A percentile compares a stretch with the other conserved stretches of the same genome.
Evolutionary conservation across 805 yeast genomes (phyloP).

Genomic region (Hanseniaspora vineae): DNA sequence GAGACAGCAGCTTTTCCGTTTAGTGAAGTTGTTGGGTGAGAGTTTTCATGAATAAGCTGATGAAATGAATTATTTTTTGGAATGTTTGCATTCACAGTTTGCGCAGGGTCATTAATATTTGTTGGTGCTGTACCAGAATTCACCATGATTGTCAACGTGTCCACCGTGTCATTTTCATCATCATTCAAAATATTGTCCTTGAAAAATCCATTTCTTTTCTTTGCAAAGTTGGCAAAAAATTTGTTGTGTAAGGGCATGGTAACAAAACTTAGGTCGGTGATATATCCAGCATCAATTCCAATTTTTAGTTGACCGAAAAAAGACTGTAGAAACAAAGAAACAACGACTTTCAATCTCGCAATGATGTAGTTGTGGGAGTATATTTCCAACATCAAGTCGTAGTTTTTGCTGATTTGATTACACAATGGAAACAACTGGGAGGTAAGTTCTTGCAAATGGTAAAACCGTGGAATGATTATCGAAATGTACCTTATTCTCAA

Average conservation of each 20-base stretch:
- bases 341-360: constrained; percentile 40
- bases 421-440: constrained; percentile 27
- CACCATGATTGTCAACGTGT: no score
- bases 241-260: not conserved
- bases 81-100: no score
- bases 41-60: no score
- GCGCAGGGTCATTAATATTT: no score
- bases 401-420: not conserved
- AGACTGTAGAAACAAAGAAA: constrained; percentile 48
- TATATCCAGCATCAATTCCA: constrained; percentile 1
- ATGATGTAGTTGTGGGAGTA: constrained; percentile 38
- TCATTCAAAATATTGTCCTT: no score
- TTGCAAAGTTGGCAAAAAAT: no score
- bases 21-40: no score
- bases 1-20: no score
- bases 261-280: constrained; percentile 3
- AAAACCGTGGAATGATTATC: constrained; percentile 36
- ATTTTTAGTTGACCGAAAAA: constrained; percentile 40
- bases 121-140: no score
- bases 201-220: no score
- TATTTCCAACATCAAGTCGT: constrained; percentile 13
- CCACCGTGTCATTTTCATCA: no score
- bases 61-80: no score
- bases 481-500: constrained; percentile 42
- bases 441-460: constrained; percentile 35